Evolutionary conservation across 2,329 filamentous ascomycete species (phyloP), one percentile per base, ranked within the genome.

Genomic region (Penicillium paneum): DNA sequence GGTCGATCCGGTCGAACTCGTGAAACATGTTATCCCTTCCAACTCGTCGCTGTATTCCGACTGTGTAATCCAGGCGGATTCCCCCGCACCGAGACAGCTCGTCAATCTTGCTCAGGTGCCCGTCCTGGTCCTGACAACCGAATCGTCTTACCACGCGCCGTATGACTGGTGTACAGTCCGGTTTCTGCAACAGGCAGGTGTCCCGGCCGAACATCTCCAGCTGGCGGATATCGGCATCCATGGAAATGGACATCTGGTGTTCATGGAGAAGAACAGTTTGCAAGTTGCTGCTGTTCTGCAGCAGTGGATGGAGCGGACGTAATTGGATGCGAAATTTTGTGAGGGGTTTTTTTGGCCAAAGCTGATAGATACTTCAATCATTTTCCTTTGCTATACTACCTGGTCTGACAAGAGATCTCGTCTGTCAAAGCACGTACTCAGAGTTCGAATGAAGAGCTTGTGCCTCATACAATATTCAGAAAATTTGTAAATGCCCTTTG

Each of bases 211-310:
- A 1, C 76, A 74, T 68, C 61, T 81, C n/a, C 67, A 72, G 39
- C 68, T 84, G 39, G 73, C 69, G 0, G 64, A 76, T 1, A 54
- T 71, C 3, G 72, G 72, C 0, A 75, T 83, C 2, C 61, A 67
- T 28, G 82, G 82, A 0, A 84, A 85, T 57, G 81, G 78, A 0
- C 81, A 83, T 60, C 72, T 83, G 45, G 74, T 79, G 69, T 81
- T 81, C 42, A 62, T 83, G 32, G 81, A 83, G 69, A 74, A 70
- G 60, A 83, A 84, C 61, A 82, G 76, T 76, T 41, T 55, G 32
- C 31, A 59, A 31, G 49, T 59, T 29, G 57, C 57, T 2, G 61
- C 61, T 3, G 55, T 72, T 11, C 57, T 80, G 1, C 58, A 70
- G 13, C 40, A 63, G 4, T 80, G 77, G 77, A 74, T 76, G 49